These are phyloP conservation scores for Acanthamoeba triangularis DNA, from an alignment of 208 protist genomes.

Conservation along the genomic window DNA sequence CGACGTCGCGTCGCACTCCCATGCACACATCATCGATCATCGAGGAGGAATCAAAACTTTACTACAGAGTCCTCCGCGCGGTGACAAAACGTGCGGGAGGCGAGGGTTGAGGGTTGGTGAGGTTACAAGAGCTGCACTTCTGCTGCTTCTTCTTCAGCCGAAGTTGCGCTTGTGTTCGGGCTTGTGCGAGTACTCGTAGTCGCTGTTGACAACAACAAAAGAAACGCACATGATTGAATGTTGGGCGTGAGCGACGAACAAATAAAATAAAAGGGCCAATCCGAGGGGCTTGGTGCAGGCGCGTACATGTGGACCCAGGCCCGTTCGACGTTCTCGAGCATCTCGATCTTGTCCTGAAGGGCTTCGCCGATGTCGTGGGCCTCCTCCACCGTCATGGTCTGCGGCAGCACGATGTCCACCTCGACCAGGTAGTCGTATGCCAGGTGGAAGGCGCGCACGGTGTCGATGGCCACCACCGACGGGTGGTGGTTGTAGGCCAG, in stretches of 20 bases:
- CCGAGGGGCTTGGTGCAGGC: not conserved
- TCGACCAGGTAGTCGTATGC: slow-evolving; percentile 83
- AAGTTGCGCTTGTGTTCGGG: slow-evolving; percentile 74
- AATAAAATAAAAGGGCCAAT: not conserved
- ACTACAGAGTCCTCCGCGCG: too few relatives aligned
- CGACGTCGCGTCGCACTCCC: too few relatives aligned
- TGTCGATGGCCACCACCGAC: slow-evolving; percentile 85
- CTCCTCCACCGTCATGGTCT: slow-evolving; percentile 84
- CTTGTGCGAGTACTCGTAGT: slow-evolving; percentile 71
- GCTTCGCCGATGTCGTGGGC: slow-evolving; percentile 90
- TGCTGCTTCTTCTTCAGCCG: not conserved
- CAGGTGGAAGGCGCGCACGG: slow-evolving; percentile 84
- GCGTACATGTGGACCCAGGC: slow-evolving; percentile 86
- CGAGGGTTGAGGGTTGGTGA: too few relatives aligned
- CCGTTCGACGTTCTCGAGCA: slow-evolving; percentile 77
- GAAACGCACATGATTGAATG: not conserved
- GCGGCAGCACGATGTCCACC: slow-evolving; percentile 87
- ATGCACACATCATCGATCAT: too few relatives aligned
- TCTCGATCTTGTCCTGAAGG: slow-evolving; percentile 85
- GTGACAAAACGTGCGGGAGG: too few relatives aligned
- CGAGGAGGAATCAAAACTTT: too few relatives aligned
- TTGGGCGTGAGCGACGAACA: not conserved
- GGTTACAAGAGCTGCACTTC: too few relatives aligned
- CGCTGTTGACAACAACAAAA: not conserved
- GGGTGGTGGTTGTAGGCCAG: slow-evolving; percentile 84